These are phyloP conservation scores for Aphanomyces astaci DNA, from an alignment of 352 stramenopile genomes.

Conservation along the genomic window DNA sequence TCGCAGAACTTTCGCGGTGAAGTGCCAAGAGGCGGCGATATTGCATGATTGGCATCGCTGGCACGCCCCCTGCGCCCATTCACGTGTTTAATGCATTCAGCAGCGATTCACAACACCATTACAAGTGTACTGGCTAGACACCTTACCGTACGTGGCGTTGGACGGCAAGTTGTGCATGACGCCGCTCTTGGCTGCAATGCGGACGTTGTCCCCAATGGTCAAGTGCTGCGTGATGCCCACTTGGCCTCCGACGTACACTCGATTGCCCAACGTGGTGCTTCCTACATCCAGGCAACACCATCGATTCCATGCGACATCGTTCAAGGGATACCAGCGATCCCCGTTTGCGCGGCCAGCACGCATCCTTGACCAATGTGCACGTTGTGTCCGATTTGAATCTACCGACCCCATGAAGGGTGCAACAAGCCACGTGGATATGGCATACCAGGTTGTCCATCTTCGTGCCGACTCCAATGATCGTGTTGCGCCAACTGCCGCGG, in stretches of 20 bases:
- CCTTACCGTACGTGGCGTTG: constrained; percentile 52
- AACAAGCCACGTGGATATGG: not conserved
- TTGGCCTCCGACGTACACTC: constrained; percentile 74
- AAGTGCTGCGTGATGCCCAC: constrained; percentile 79
- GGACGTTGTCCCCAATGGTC: constrained; percentile 67
- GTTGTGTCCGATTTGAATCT: constrained; percentile 85
- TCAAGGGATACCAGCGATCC: constrained; percentile 39
- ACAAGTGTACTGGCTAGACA: no score
- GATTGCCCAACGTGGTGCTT: constrained; percentile 65
- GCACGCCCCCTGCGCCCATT: constrained; percentile 42
- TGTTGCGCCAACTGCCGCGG: constrained; percentile 79
- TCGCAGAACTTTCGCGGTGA: constrained; percentile 42
- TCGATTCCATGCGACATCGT: not conserved
- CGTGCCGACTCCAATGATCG: constrained; percentile 52
- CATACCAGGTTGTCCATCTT: constrained; percentile 79
- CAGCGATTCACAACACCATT: no score
- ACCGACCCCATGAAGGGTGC: not conserved
- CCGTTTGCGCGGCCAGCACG: constrained; percentile 70
- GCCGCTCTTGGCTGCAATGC: constrained; percentile 78
- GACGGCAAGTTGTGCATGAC: constrained; percentile 63
- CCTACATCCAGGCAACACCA: constrained; percentile 25
- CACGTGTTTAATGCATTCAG: no score
- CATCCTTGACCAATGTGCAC: constrained; percentile 64
- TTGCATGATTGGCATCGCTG: constrained; percentile 70
- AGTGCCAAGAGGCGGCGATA: constrained; percentile 63